phyloP scores from a whole-genome alignment of 2,329 filamentous ascomycete genomes.

The Arthrobotrys musiformis region DNA sequence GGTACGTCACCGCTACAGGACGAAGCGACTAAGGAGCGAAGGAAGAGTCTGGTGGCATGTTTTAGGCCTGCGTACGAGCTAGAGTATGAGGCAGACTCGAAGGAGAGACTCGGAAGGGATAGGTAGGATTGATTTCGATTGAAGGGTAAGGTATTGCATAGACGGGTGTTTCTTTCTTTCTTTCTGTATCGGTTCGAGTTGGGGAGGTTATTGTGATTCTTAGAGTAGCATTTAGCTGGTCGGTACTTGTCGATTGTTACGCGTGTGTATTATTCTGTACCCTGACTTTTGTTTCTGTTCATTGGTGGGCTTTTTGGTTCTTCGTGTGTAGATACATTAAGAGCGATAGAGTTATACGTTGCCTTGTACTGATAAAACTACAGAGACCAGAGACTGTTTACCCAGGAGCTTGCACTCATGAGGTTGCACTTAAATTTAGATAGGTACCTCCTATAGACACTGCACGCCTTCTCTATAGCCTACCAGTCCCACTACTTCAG shows the following conservation, averaged over 20 bases:
- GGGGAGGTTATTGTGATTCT: background rate
- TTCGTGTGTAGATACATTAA: background rate
- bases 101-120: slow-evolving; percentile 81
- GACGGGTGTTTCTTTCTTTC: background rate
- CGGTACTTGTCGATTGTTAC: background rate
- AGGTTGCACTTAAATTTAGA: too few species aligned
- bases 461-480: too few species aligned
- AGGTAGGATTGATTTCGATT: background rate
- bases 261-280: background rate
- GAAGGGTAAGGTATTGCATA: background rate
- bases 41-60: slow-evolving; percentile 59
- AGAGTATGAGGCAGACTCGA: slow-evolving; percentile 76
- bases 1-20: slow-evolving; percentile 56
- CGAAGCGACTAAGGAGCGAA: slow-evolving; percentile 59
- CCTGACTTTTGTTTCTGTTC: background rate
- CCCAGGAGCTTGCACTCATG: too few species aligned
- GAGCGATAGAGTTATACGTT: too few species aligned
- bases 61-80: slow-evolving; percentile 82
- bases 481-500: too few species aligned
- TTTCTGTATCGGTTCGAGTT: background rate
- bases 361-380: too few species aligned
- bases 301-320: too few species aligned
- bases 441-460: too few species aligned
- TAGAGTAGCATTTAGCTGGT: slow-evolving; percentile 14
- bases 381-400: too few species aligned